Evolutionary conservation across 1,139 yeast species (phyloP).

Genomic region (Geotrichum candidum): DNA sequence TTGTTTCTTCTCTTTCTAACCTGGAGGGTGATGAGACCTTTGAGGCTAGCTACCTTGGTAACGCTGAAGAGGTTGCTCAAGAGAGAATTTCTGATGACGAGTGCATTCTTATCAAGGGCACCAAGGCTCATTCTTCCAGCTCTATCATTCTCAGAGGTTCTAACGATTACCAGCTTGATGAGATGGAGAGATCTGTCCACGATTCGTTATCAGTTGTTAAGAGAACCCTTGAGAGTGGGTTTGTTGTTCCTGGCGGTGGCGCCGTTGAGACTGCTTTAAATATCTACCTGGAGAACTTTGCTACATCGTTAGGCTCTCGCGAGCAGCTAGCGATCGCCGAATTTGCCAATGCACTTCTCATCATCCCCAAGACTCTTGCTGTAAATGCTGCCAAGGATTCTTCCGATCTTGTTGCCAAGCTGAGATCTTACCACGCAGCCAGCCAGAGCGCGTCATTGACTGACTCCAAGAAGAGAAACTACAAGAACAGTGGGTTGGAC

Average conservation of each 20-base stretch:
- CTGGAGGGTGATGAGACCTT: slow-evolving; percentile 97
- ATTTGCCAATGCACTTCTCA: slow-evolving; percentile 82
- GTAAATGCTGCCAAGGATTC: slow-evolving; percentile 98
- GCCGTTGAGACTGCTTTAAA: slow-evolving; percentile 96
- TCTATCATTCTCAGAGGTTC: slow-evolving; percentile 94
- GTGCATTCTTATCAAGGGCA: slow-evolving; percentile 89
- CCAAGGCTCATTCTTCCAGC: slow-evolving; percentile 86
- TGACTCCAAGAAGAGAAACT: slow-evolving; percentile 75
- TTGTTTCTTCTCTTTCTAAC: slow-evolving; percentile 80
- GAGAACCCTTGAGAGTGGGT: slow-evolving; percentile 90
- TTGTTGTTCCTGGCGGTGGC: slow-evolving; percentile 98
- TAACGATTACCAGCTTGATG: slow-evolving; percentile 92
- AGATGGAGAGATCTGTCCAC: slow-evolving; percentile 95
- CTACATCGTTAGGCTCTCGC: slow-evolving; percentile 94
- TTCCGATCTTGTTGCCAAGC: slow-evolving; percentile 86
- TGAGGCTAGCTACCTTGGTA: slow-evolving; percentile 79
- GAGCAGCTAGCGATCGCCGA: slow-evolving; percentile 98
- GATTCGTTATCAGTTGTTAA: slow-evolving; percentile 94
- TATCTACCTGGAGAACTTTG: slow-evolving; percentile 92
- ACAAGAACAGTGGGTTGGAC: slow-evolving; percentile 89
- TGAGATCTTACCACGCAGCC: slow-evolving; percentile 95
- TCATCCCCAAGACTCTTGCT: slow-evolving; percentile 95
- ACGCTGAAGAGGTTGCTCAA: slow-evolving; percentile 89
- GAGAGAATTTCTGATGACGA: slow-evolving; percentile 94
- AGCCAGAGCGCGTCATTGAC: slow-evolving; percentile 79